Conservation (phyloP, 2,329 filamentous ascomycete species). For the Rhynchosporium secalis region DNA sequence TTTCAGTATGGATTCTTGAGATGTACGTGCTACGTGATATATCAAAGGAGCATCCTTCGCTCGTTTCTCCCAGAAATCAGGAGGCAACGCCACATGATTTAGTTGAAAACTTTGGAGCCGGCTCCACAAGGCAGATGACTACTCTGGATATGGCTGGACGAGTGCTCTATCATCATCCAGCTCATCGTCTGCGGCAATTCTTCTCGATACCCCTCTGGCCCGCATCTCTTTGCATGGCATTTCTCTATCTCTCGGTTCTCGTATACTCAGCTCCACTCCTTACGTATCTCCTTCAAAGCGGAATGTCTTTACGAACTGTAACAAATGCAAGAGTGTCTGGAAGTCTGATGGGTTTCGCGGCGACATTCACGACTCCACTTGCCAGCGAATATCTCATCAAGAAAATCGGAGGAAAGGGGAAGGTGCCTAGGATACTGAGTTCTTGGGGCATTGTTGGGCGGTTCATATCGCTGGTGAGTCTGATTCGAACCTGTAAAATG, state of each 20-base stretch:
- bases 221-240: conserved; percentile 50
- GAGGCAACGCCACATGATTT: not conserved
- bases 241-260: conserved; percentile 50
- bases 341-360: conserved; percentile 49
- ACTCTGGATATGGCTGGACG: too few species aligned
- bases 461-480: conserved; percentile 41
- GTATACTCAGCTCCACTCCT: conserved; percentile 55
- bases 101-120: conserved; percentile 2
- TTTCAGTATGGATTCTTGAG: conserved; percentile 42
- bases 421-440: conserved; percentile 30
- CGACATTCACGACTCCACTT: conserved; percentile 51
- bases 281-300: conserved; percentile 52
- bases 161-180: conserved; percentile 32
- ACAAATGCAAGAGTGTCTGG: conserved; percentile 48
- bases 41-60: conserved; percentile 36
- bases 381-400: conserved; percentile 43
- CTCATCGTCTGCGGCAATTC: conserved; percentile 38
- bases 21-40: conserved; percentile 40
- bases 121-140: not conserved
- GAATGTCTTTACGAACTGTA: conserved; percentile 48
- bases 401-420: conserved; percentile 21
- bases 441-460: conserved; percentile 44
- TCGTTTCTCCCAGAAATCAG: conserved; percentile 33
- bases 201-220: conserved; percentile 42
- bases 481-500: not conserved